Evolutionary conservation across 331 rosid genomes (phyloP), one percentile per base, ranked within the genome.

Genomic region (Saraca asoca): DNA sequence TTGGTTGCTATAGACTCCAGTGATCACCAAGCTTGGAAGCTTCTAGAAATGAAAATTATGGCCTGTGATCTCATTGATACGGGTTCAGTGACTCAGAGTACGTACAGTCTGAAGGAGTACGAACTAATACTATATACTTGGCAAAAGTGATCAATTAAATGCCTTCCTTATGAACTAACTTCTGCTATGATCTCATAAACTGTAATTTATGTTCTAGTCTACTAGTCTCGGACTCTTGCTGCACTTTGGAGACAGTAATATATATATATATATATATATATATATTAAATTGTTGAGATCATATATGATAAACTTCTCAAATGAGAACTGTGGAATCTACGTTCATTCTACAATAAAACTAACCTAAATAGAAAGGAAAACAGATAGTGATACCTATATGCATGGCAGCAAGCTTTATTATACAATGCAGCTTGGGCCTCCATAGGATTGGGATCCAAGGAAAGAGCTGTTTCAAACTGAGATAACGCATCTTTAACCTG

Each of bases 351-450:
- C 39, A 24, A 18, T 2, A 48, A 61, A 43, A 16, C 54, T 39
- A 51, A 19, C 5, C n/a, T 14, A 13, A 35, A 31, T 9, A n/a
- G 58, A 54, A 51, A 18, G 2, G 5, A 12, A 39, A 31, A 49
- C 53, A 10, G 71, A 44, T 62, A 51, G 62, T 49, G 59, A 46
- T 78, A 93, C 95, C 94, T 78, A 71, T 94, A 94, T 64, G 99
- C 97, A 54, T 86, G 96, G 59, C 99, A 94, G 61, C 99, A 94
- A 51, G 99, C 99, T 85, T 94, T 94, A 82, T 94, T 94, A 75
- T 94, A 94, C 15, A 86, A 69, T 6, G 97, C 99, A 68, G 99
- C 99, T 79, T 94, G 97, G 39, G 95, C 90, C 70, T 94, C 99
- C 76, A 83, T 48, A 7, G 95, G 88, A 72, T 88, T 90, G 52